Evolutionary conservation across 2,329 filamentous ascomycete genomes (phyloP).

Genomic region (Microcyclospora pomicola): DNA sequence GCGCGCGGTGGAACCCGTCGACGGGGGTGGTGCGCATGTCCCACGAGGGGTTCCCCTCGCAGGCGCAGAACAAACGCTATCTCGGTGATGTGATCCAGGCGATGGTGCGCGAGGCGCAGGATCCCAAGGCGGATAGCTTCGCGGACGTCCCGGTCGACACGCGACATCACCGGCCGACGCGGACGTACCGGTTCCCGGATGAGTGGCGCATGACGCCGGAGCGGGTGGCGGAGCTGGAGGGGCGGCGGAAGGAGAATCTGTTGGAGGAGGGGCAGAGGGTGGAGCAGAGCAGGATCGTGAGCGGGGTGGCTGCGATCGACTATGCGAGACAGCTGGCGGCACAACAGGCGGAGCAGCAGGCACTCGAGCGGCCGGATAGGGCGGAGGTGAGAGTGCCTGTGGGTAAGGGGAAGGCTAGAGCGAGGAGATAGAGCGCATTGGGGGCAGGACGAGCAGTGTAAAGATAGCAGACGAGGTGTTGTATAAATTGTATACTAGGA

Average conservation of each 20-base stretch:
- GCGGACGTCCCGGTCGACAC: slow-evolving; percentile 81
- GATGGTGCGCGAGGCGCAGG: slow-evolving; percentile 59
- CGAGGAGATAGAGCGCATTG: too few species aligned
- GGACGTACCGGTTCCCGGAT: slow-evolving; percentile 58
- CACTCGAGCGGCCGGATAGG: background rate
- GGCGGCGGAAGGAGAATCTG: slow-evolving; percentile 39
- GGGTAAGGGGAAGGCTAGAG: too few species aligned
- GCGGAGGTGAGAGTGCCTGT: too few species aligned
- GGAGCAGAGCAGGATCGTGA: slow-evolving; percentile 32
- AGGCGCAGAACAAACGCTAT: slow-evolving; percentile 95
- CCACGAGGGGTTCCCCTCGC: slow-evolving; percentile 67
- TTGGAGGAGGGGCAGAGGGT: slow-evolving; percentile 42
- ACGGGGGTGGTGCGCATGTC: slow-evolving; percentile 76
- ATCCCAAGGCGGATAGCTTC: slow-evolving; percentile 62
- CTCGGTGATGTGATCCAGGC: slow-evolving; percentile 63
- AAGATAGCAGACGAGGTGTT: too few species aligned
- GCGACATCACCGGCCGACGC: slow-evolving; percentile 63
- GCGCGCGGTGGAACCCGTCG: slow-evolving; percentile 74
- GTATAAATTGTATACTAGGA: too few species aligned
- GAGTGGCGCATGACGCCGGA: slow-evolving; percentile 68
- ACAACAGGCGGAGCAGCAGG: slow-evolving; percentile 27
- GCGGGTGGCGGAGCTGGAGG: slow-evolving; percentile 52
- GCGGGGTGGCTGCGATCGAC: slow-evolving; percentile 17
- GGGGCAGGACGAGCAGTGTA: too few species aligned
- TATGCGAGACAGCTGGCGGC: slow-evolving; percentile 17